Percentiles rank a stretch among this genome's conserved stretches.
Conservation (phyloP, 1,284 basidiomycete species). For the Microbotryum silenes-acaulis region DNA sequence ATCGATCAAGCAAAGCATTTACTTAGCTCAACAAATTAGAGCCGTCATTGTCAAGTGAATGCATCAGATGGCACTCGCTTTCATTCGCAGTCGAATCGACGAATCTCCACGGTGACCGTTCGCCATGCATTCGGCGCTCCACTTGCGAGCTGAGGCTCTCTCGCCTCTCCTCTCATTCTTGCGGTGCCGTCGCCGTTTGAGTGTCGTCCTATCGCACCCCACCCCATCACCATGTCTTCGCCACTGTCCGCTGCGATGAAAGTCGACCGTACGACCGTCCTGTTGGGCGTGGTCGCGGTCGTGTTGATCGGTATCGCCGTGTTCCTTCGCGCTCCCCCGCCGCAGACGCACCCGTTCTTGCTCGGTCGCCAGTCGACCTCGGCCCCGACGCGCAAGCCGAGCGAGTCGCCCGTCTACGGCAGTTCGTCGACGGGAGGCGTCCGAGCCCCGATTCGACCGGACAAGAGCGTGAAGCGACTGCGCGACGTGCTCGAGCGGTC, state of each 20-base stretch:
- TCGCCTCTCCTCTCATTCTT: no score
- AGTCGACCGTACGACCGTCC: slow-evolving; percentile 18
- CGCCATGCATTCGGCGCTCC: no score
- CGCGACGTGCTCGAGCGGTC: slow-evolving; percentile 10
- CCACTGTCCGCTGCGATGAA: slow-evolving; percentile 1
- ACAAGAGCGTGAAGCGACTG: slow-evolving; percentile 10
- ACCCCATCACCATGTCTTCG: background rate
- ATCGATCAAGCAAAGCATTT: no score
- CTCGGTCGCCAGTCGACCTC: slow-evolving; percentile 22
- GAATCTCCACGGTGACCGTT: no score
- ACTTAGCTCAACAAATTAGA: no score
- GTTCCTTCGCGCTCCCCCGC: slow-evolving; percentile 16
- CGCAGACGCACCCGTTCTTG: slow-evolving; percentile 29
- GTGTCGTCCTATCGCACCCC: background rate
- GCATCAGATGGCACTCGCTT: no score
- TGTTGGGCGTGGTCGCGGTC: slow-evolving; percentile 9
- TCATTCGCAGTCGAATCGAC: no score
- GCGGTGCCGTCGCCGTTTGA: background rate
- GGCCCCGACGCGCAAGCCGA: slow-evolving; percentile 6
- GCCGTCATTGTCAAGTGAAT: no score
- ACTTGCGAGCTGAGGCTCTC: no score
- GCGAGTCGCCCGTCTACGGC: slow-evolving; percentile 26
- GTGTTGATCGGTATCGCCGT: slow-evolving; percentile 9
- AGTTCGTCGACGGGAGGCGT: slow-evolving; percentile 5
- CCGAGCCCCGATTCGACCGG: slow-evolving; percentile 12